These are phyloP conservation scores for Cymodocea nodosa DNA, from an alignment of 116 monocot species.

Conservation along the genomic window DNA sequence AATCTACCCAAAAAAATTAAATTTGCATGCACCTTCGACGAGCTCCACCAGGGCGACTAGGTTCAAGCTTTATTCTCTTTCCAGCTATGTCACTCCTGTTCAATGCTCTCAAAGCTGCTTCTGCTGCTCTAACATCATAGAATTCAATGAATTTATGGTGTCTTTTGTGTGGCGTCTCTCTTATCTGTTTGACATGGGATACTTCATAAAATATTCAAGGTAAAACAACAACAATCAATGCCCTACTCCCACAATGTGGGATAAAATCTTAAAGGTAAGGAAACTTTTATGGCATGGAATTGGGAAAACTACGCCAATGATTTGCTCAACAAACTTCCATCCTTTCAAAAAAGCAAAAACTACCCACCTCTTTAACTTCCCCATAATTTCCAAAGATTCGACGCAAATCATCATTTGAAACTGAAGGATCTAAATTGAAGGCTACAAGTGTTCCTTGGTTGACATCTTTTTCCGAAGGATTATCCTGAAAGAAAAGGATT, in stretches of 20 bases:
- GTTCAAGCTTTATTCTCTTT: conserved; percentile 89
- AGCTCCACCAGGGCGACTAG: conserved; percentile 94
- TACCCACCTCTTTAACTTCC: conserved; percentile 87
- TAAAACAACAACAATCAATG: background rate
- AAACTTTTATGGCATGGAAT: no score
- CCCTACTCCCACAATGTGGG: no score
- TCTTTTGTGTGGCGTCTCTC: conserved; percentile 87
- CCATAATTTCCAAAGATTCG: conserved; percentile 92
- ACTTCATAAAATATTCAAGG: background rate
- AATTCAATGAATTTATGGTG: conserved; percentile 93
- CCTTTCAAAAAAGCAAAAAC: background rate
- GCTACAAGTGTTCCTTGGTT: conserved; percentile 97
- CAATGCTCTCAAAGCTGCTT: conserved; percentile 78
- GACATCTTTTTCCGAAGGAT: conserved; percentile 96
- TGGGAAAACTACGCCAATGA: no score
- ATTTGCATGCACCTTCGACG: conserved; percentile 53
- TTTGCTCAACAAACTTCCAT: conserved; percentile 29
- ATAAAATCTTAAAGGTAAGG: no score
- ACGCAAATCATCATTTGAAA: conserved; percentile 91
- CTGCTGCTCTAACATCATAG: conserved; percentile 87
- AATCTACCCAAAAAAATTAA: background rate
- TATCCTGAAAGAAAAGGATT: conserved; percentile 46
- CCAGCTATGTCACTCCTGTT: conserved; percentile 91
- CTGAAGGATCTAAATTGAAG: conserved; percentile 93
- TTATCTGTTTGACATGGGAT: conserved; percentile 40